Evolutionary conservation across 148 eudicot species (phyloP).

Genomic region (Rhododendron ferrugineum): DNA sequence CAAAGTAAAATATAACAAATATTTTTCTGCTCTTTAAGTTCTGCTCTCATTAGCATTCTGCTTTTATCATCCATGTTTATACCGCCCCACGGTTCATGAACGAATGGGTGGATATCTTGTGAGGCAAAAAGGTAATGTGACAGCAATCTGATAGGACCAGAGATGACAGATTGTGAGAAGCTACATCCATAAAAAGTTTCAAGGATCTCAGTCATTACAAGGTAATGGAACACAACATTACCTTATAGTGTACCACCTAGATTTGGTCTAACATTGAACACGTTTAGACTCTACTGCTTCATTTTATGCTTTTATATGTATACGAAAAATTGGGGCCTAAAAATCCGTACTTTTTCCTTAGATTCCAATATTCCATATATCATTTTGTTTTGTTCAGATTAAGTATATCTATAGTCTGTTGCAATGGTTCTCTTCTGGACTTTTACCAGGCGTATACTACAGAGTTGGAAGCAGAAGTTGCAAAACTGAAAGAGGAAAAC

Average conservation of each 20-base stretch:
- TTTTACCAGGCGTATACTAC: slow-evolving; percentile 69
- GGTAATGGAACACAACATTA: slow-evolving; percentile 16
- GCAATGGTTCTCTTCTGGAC: neutral
- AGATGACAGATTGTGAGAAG: slow-evolving; percentile 10
- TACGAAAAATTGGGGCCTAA: neutral
- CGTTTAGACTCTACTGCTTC: neutral
- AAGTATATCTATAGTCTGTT: neutral
- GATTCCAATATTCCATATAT: neutral
- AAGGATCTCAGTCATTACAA: slow-evolving; percentile 14
- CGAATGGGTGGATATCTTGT: slow-evolving; percentile 15
- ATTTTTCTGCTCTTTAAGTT: neutral
- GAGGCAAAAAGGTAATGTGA: slow-evolving; percentile 17
- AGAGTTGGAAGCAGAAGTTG: slow-evolving; percentile 86
- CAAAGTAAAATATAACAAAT: neutral
- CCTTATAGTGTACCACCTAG: neutral
- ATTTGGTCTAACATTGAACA: neutral
- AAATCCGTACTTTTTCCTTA: neutral
- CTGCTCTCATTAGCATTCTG: slow-evolving; percentile 6
- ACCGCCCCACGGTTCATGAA: slow-evolving; percentile 10
- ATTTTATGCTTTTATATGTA: neutral
- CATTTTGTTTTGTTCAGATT: neutral
- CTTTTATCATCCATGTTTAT: slow-evolving; percentile 7
- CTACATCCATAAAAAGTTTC: slow-evolving; percentile 11
- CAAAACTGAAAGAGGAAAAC: slow-evolving; percentile 72
- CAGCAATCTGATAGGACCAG: slow-evolving; percentile 13